phyloP scores from a whole-genome alignment of 2,329 filamentous ascomycete species.

The Purpureocillium takamizusanense region DNA sequence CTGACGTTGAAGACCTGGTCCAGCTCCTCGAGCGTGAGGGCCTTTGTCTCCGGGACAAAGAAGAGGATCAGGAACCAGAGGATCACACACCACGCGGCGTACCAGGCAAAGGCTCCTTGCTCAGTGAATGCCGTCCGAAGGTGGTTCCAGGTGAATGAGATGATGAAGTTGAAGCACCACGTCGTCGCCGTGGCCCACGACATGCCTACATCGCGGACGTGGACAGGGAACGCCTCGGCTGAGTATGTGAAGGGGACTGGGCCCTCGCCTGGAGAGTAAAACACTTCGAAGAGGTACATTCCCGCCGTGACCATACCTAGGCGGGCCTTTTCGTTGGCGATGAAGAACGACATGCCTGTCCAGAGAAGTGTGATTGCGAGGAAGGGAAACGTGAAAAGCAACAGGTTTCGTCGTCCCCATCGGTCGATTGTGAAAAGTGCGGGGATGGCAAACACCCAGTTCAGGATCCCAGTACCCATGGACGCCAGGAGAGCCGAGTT shows the following conservation, averaged over 20 bases:
- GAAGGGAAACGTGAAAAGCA: slow-evolving; percentile 48
- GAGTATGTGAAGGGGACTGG: slow-evolving; percentile 52
- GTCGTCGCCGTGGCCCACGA: slow-evolving; percentile 31
- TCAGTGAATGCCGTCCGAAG: slow-evolving; percentile 11
- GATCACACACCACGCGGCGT: slow-evolving; percentile 25
- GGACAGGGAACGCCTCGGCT: slow-evolving; percentile 48
- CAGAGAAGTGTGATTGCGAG: slow-evolving; percentile 47
- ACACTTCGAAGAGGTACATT: slow-evolving; percentile 29
- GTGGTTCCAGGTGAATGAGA: slow-evolving; percentile 21
- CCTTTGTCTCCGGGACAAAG: slow-evolving; percentile 23
- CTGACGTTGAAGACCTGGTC: slow-evolving; percentile 21
- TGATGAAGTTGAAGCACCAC: slow-evolving; percentile 29
- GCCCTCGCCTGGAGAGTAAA: slow-evolving; percentile 43
- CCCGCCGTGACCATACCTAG: slow-evolving; percentile 25
- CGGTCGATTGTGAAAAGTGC: slow-evolving; percentile 51
- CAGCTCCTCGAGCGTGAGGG: slow-evolving; percentile 21
- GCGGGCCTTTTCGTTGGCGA: slow-evolving; percentile 15
- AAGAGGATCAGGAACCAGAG: slow-evolving; percentile 22
- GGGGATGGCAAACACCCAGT: slow-evolving; percentile 49
- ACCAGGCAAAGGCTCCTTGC: slow-evolving; percentile 28
- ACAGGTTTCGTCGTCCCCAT: slow-evolving; percentile 43
- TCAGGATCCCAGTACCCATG: slow-evolving; percentile 47
- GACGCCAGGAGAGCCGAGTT: slow-evolving; percentile 40
- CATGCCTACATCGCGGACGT: slow-evolving; percentile 47
- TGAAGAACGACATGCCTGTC: slow-evolving; percentile 41